These are phyloP conservation scores for Rosa lucieae DNA, from an alignment of 306 rosid species.

Conservation along the genomic window DNA sequence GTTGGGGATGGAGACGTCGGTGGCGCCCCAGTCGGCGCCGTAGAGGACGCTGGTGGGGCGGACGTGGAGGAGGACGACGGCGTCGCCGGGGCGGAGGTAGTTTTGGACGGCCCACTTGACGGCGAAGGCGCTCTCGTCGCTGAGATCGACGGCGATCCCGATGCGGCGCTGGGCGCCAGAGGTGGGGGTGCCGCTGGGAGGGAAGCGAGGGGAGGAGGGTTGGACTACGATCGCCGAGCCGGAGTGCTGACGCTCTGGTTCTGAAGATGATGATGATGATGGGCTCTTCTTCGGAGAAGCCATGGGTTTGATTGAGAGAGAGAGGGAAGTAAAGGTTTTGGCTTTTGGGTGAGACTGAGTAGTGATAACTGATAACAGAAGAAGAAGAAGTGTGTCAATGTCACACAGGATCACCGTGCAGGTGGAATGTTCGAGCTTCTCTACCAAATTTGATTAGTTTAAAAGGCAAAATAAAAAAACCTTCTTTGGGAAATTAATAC, in stretches of 20 bases:
- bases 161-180: constrained; percentile 81
- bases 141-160: constrained; percentile 85
- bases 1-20: constrained; percentile 52
- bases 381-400: background rate
- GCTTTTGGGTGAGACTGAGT: background rate
- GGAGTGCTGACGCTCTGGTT: background rate
- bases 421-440: background rate
- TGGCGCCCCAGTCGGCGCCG: constrained; percentile 92
- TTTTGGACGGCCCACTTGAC: constrained; percentile 83
- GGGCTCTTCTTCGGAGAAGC: constrained; percentile 10
- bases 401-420: background rate
- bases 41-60: constrained; percentile 75
- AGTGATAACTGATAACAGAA: too few species aligned
- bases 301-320: background rate
- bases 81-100: constrained; percentile 83
- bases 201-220: constrained; percentile 34
- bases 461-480: too few species aligned
- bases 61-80: constrained; percentile 84
- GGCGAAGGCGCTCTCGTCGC: constrained; percentile 81
- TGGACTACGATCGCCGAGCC: constrained; percentile 16
- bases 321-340: background rate
- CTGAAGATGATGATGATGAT: background rate
- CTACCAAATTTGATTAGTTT: too few species aligned
- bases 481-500: too few species aligned
- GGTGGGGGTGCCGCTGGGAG: constrained; percentile 53